Conservation (phyloP, 306 rosid species). For the Calophaca sinica region DNA sequence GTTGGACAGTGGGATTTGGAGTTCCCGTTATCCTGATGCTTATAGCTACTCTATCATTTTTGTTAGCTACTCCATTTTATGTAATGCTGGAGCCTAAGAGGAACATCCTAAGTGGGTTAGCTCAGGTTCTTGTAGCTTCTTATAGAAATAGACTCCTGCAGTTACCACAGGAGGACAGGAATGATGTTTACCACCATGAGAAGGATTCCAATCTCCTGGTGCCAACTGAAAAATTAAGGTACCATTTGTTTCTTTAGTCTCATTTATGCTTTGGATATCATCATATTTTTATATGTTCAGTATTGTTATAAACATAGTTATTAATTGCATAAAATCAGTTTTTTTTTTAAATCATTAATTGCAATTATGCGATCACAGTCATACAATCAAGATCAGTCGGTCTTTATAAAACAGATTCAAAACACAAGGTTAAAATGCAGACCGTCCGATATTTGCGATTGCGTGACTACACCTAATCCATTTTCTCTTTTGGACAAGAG, state of each 20-base stretch:
- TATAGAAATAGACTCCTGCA: slow-evolving; percentile 42
- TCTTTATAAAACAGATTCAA: no score
- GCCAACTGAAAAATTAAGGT: slow-evolving; percentile 45
- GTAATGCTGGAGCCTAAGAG: slow-evolving; percentile 39
- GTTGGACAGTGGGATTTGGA: slow-evolving; percentile 49
- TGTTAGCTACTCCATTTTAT: slow-evolving; percentile 47
- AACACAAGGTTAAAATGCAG: no score
- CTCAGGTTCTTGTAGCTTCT: slow-evolving; percentile 52
- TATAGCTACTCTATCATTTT: slow-evolving; percentile 33
- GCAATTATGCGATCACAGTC: no score
- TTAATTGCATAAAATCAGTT: slow-evolving; percentile 28
- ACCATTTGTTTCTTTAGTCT: not conserved
- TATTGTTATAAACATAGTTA: not conserved
- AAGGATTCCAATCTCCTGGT: slow-evolving; percentile 38
- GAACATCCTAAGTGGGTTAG: slow-evolving; percentile 39
- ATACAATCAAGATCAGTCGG: no score
- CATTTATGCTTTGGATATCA: not conserved
- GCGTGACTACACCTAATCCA: no score
- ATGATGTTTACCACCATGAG: slow-evolving; percentile 32
- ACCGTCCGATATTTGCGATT: no score
- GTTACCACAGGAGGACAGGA: slow-evolving; percentile 10
- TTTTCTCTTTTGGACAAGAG: no score
- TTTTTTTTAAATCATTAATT: not conserved
- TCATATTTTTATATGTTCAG: not conserved
- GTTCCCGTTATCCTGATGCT: slow-evolving; percentile 45